phyloP scores from a whole-genome alignment of 2,329 filamentous ascomycete species.

The Stagonosporopsis rhizophila region DNA sequence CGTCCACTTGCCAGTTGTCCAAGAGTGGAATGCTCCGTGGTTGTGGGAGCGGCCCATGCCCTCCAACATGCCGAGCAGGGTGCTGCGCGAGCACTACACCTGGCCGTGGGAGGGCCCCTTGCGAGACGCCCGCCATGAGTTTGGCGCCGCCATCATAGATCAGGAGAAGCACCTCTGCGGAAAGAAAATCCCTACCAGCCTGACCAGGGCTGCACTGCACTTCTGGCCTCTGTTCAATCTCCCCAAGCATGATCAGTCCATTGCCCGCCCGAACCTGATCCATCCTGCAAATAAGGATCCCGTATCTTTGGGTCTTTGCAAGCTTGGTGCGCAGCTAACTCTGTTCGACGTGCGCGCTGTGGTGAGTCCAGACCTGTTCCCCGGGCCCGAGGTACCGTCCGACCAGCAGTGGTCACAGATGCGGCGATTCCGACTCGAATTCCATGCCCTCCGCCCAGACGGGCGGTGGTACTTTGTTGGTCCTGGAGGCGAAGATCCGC shows the following conservation, averaged over 20 bases:
- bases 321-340: conserved; percentile 17
- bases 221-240: conserved; percentile 20
- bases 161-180: conserved; percentile 19
- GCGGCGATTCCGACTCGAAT: conserved; percentile 22
- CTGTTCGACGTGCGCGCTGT: conserved; percentile 21
- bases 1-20: conserved; percentile 13
- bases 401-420: conserved; percentile 22
- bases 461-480: conserved; percentile 25
- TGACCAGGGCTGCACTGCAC: conserved; percentile 19
- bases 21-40: conserved; percentile 20
- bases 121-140: conserved; percentile 24
- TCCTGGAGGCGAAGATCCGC: conserved; percentile 19
- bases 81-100: conserved; percentile 19
- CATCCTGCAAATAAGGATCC: conserved; percentile 21
- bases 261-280: conserved; percentile 20
- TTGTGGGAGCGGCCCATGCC: conserved; percentile 23
- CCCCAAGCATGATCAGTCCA: conserved; percentile 12
- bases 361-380: conserved; percentile 19
- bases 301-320: conserved; percentile 17
- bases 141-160: conserved; percentile 20
- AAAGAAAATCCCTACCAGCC: conserved; percentile 13
- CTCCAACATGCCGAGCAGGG: conserved; percentile 15
- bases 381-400: conserved; percentile 9
- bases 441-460: conserved; percentile 23
- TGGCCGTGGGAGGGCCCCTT: conserved; percentile 21